Evolutionary conservation across 306 rosid species (phyloP).

Genomic region (Cajanus cajan): DNA sequence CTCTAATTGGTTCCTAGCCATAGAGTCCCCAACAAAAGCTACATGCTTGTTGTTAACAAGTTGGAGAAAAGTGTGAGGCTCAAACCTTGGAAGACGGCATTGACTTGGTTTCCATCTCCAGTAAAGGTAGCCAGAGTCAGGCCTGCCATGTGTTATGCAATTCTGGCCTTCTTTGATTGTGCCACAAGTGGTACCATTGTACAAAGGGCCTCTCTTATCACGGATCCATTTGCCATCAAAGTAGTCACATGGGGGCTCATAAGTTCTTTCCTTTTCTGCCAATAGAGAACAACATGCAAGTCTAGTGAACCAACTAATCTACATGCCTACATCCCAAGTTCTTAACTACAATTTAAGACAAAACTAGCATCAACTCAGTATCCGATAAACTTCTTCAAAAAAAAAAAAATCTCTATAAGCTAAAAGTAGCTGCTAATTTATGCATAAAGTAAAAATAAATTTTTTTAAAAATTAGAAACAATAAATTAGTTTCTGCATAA

Average conservation of each 20-base stretch:
- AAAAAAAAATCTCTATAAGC: too few relatives aligned
- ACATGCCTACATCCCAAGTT: neutral
- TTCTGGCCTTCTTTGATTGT: constrained; percentile 80
- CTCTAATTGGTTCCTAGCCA: constrained; percentile 96
- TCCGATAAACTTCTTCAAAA: too few relatives aligned
- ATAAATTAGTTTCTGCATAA: too few relatives aligned
- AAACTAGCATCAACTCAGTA: neutral
- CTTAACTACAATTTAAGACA: neutral
- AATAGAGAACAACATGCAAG: constrained; percentile 11
- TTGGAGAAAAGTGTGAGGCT: constrained; percentile 62
- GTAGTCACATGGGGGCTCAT: constrained; percentile 61
- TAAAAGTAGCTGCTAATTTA: too few relatives aligned
- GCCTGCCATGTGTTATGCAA: constrained; percentile 73
- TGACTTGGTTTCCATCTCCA: constrained; percentile 86
- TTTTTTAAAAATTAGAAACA: too few relatives aligned
- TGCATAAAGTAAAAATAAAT: too few relatives aligned
- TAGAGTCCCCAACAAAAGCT: constrained; percentile 90
- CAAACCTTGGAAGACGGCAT: constrained; percentile 75
- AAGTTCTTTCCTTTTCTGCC: constrained; percentile 48
- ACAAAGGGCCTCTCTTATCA: constrained; percentile 64
- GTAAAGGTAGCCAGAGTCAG: constrained; percentile 61
- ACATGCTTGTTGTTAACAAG: constrained; percentile 59
- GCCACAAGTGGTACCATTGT: constrained; percentile 78
- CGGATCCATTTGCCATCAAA: constrained; percentile 70
- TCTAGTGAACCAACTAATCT: neutral